These are phyloP conservation scores for Maudiozyma barnettii DNA, from an alignment of 805 yeast genomes.

Conservation along the genomic window DNA sequence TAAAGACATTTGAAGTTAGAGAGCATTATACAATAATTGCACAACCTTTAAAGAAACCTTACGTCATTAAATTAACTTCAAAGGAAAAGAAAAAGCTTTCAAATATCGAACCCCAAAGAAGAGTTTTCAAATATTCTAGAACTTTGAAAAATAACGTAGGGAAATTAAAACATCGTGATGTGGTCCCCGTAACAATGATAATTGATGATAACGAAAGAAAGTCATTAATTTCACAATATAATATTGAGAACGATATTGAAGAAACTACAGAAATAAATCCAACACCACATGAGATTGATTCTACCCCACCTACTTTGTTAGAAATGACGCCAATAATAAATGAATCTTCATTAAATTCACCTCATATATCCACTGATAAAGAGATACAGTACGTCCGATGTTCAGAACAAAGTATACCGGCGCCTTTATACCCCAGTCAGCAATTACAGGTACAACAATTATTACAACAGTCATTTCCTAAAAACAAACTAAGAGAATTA, in stretches of 20 bases:
- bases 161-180: conserved; percentile 4
- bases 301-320: too few species aligned
- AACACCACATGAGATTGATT: too few species aligned
- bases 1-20: neutral
- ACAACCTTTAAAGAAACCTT: conserved; percentile 25
- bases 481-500: too few species aligned
- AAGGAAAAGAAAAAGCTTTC: conserved; percentile 17
- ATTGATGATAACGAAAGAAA: neutral
- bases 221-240: neutral
- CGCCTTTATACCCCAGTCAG: too few species aligned
- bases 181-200: conserved; percentile 6
- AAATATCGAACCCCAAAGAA: conserved; percentile 1
- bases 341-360: too few species aligned
- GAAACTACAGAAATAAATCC: neutral
- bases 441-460: too few species aligned
- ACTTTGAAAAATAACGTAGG: conserved; percentile 16
- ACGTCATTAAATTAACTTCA: conserved; percentile 14
- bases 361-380: too few species aligned
- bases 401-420: too few species aligned
- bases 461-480: too few species aligned
- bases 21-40: conserved; percentile 21
- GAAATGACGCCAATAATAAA: too few species aligned
- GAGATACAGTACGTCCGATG: too few species aligned
- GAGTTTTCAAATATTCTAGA: conserved; percentile 9
- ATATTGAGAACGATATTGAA: neutral